Evolutionary conservation across 2,329 filamentous ascomycete species (phyloP).

Genomic region (Scleromitrula shiraiana): DNA sequence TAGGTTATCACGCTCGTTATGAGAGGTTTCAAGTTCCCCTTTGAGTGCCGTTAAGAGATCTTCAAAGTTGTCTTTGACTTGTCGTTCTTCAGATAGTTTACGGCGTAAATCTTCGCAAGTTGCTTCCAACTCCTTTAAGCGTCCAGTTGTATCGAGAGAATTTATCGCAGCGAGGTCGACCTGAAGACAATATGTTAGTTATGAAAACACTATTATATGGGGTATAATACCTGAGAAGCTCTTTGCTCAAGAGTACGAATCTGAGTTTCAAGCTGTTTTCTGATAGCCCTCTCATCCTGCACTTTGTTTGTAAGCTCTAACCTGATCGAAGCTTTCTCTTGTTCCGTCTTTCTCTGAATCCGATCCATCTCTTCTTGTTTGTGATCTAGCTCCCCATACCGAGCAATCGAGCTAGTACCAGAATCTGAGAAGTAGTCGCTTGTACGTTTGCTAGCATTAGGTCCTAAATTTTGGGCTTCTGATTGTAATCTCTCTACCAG

Average conservation of each 20-base stretch:
- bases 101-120: constrained; percentile 77
- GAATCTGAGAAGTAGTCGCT: constrained; percentile 99
- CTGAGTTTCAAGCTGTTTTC: constrained; percentile 73
- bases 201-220: neutral
- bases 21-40: constrained; percentile 70
- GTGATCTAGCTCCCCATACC: constrained; percentile 54
- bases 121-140: constrained; percentile 69
- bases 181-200: constrained; percentile 17
- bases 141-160: constrained; percentile 46
- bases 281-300: constrained; percentile 72
- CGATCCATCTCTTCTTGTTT: constrained; percentile 69
- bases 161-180: constrained; percentile 44
- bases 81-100: constrained; percentile 74
- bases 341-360: constrained; percentile 75
- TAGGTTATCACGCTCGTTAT: constrained; percentile 86
- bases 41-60: constrained; percentile 80
- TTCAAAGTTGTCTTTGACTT: constrained; percentile 88
- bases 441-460: constrained; percentile 56
- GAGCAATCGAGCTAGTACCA: constrained; percentile 73
- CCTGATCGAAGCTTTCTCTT: constrained; percentile 81
- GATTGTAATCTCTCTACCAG: constrained; percentile 79
- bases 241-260: constrained; percentile 76
- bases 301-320: constrained; percentile 79
- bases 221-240: constrained; percentile 50
- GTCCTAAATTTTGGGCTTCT: constrained; percentile 55